Evolutionary conservation across 1,284 basidiomycete genomes (phyloP).

Genomic region (Golubevia sp.): DNA sequence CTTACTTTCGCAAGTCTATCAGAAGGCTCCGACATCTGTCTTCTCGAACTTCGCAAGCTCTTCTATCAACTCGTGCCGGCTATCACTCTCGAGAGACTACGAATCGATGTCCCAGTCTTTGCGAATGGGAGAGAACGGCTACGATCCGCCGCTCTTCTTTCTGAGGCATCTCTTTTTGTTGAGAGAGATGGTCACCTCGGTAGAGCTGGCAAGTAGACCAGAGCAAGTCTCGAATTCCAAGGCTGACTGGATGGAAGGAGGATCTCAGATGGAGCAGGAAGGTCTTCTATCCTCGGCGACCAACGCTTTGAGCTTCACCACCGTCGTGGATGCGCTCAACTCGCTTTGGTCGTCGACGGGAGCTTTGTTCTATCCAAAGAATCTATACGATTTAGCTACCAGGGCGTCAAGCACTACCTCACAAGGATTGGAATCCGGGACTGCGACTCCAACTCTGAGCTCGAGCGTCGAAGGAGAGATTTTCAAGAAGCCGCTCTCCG

Average conservation of each 20-base stretch:
- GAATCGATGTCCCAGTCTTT: constrained; percentile 13
- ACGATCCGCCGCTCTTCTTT: constrained; percentile 23
- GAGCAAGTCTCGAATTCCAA: constrained; percentile 2
- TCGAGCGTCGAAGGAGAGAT: no score
- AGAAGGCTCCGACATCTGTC: constrained; percentile 7
- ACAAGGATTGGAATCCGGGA: no score
- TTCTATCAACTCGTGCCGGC: constrained; percentile 16
- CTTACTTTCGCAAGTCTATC: constrained; percentile 24
- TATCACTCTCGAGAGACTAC: constrained; percentile 11
- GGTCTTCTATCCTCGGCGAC: background rate
- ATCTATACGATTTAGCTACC: no score
- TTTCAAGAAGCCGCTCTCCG: no score
- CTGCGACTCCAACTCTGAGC: no score
- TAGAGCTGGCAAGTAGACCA: constrained; percentile 6
- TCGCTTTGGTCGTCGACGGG: constrained; percentile 31
- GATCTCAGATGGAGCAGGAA: background rate
- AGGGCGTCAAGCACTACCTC: no score
- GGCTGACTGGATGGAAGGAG: constrained; percentile 12
- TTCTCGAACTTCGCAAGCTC: constrained; percentile 16
- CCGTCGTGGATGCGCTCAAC: constrained; percentile 25
- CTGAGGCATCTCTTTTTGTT: constrained; percentile 23
- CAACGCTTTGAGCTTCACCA: constrained; percentile 14
- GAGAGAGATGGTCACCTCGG: constrained; percentile 24
- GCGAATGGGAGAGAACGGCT: constrained; percentile 10
- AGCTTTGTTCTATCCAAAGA: constrained; percentile 16